Conservation (phyloP, 257 asterid species). For the Buddleja alternifolia region DNA sequence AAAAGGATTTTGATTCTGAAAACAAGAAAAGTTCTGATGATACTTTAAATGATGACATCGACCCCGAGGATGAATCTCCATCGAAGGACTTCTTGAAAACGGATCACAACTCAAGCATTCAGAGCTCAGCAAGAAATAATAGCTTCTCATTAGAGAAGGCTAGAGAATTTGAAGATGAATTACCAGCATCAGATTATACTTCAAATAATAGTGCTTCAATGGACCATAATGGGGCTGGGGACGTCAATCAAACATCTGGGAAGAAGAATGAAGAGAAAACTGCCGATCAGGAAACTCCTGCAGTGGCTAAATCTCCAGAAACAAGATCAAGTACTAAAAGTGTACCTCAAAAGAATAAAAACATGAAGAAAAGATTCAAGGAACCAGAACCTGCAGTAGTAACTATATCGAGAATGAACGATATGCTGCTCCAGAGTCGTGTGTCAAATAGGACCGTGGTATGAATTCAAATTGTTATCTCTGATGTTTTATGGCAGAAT, state of each 20-base stretch:
- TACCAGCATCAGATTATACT: conserved; percentile 32
- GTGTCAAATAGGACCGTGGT: conserved; percentile 59
- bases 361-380: conserved; percentile 28
- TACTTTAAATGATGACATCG: conserved; percentile 39
- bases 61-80: conserved; percentile 66
- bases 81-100: conserved; percentile 42
- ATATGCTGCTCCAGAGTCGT: conserved; percentile 51
- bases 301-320: conserved; percentile 28
- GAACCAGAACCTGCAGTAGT: conserved; percentile 37
- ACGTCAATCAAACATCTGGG: conserved; percentile 28
- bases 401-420: conserved; percentile 68
- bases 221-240: conserved; percentile 26
- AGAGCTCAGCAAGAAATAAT: conserved; percentile 31
- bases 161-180: conserved; percentile 23
- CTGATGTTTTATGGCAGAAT: conserved; percentile 3
- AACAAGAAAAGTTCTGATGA: conserved; percentile 25
- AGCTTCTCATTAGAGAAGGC: conserved; percentile 34
- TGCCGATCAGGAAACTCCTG: conserved; percentile 21
- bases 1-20: conserved; percentile 29
- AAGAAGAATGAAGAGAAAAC: conserved; percentile 12
- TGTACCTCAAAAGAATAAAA: conserved; percentile 25
- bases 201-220: conserved; percentile 27
- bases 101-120: conserved; percentile 34
- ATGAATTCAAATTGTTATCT: conserved; percentile 29
- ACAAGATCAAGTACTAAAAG: conserved; percentile 24